Evolutionary conservation across 306 rosid genomes (phyloP).

Genomic region (Trifolium fragiferum): DNA sequence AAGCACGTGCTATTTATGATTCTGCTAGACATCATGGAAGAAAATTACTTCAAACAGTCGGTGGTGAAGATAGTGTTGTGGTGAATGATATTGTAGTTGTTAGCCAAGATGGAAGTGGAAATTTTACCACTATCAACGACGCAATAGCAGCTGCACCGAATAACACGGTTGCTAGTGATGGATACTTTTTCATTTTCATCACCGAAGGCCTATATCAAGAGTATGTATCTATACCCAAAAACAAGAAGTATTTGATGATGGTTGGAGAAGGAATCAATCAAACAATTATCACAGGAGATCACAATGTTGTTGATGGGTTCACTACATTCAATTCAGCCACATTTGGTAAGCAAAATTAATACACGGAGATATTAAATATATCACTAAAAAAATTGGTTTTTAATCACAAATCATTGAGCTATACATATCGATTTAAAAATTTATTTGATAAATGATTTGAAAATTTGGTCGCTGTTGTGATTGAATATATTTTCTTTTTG

Average conservation of each 20-base stretch:
- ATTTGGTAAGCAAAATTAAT: constrained; percentile 55
- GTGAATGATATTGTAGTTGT: constrained; percentile 65
- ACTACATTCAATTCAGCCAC: constrained; percentile 87
- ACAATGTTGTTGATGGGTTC: constrained; percentile 68
- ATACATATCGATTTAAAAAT: too few species aligned
- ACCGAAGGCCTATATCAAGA: constrained; percentile 69
- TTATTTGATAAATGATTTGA: too few species aligned
- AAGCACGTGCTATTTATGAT: constrained; percentile 54
- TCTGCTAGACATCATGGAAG: constrained; percentile 51
- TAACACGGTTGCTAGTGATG: constrained; percentile 48
- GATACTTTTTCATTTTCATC: constrained; percentile 68
- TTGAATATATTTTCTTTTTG: too few species aligned
- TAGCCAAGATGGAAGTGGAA: constrained; percentile 67
- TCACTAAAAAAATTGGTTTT: too few species aligned
- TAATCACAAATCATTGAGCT: too few species aligned
- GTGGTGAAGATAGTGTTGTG: constrained; percentile 38
- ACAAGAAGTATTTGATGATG: constrained; percentile 70
- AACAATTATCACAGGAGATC: constrained; percentile 69
- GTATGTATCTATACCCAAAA: constrained; percentile 67
- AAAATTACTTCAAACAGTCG: constrained; percentile 43
- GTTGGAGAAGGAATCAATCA: constrained; percentile 79
- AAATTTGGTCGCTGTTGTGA: too few species aligned
- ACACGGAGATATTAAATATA: too few species aligned
- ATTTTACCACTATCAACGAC: constrained; percentile 65
- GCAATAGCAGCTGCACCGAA: constrained; percentile 78